Evolutionary conservation across 768 basidiomycete genomes (phyloP), one percentile per base, ranked within the genome.

Genomic region (Russula virescens): DNA sequence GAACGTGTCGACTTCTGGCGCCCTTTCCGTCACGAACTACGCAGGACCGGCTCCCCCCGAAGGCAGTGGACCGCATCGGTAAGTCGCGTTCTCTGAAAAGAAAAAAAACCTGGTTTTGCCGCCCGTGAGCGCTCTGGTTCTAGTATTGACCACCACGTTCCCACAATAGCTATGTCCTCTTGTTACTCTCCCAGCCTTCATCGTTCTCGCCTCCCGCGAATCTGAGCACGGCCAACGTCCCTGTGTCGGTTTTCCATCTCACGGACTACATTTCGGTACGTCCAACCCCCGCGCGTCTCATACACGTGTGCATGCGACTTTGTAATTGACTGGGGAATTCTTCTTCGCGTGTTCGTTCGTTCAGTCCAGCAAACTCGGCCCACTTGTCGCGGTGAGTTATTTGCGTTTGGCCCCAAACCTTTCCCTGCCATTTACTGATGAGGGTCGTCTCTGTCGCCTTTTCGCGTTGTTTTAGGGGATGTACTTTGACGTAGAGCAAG

Each of bases 31-130:
- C 66, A 89, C 87, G 11, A 73, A 75, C 45, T 92, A 91, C 69
- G 83, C 84, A 54, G 87, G 88, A 18, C 90, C 90, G 56, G 81
- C 80, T 58, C 90, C 89, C 58, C 75, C 85, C 21, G 71, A 77
- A 28, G 88, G 88, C 34, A 84, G 81, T 61, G 89, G 91, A 46
- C 78, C 88, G 57, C 91, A 92, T 73, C 82, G 89, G 87, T 86
- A 60, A 21, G 9, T 61, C 66, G n/a, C n/a, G 31, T 49, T 4
- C 18, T 9, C 3, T 38, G 13, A 38, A 38, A 38, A 9, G 2
- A 38, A 35, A 35, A 35, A 5, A 10, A 35, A 35, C 5, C 5
- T 9, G 13, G 38, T 11, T 7, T 31, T 11, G 38, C 13, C 38
- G 38, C 38, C 2, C 38, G 38, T 11, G 5, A 7, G 38, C 10